Conservation (phyloP, 768 basidiomycete genomes). For the Coprinellus aureogranulatus region DNA sequence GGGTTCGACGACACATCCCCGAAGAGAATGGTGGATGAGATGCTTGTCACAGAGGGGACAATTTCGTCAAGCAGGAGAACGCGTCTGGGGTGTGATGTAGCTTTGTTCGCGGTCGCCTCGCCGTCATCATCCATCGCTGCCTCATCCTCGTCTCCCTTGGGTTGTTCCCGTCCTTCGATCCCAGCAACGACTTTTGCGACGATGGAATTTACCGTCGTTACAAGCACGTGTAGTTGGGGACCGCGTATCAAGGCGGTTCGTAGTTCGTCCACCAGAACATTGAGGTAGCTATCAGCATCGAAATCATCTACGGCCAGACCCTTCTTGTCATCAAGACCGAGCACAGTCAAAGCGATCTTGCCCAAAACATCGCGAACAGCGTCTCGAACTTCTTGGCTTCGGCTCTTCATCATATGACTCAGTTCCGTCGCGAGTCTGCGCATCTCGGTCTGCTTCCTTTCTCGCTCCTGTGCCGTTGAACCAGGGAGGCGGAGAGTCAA, state of each 20-base stretch:
- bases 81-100: no score
- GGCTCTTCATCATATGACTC: slow-evolving; percentile 88
- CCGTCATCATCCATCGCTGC: background rate
- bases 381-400: slow-evolving; percentile 89
- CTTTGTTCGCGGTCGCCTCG: background rate
- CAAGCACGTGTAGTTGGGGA: slow-evolving; percentile 91
- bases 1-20: slow-evolving; percentile 6
- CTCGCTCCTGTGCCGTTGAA: slow-evolving; percentile 50
- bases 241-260: slow-evolving; percentile 84
- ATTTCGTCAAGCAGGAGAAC: slow-evolving; percentile 6
- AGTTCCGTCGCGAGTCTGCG: slow-evolving; percentile 69
- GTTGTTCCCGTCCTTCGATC: background rate
- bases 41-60: slow-evolving; percentile 3
- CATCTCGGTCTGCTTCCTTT: slow-evolving; percentile 10
- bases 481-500: slow-evolving; percentile 80
- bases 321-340: background rate
- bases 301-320: background rate
- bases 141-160: background rate
- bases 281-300: slow-evolving; percentile 47
- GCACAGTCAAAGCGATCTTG: slow-evolving; percentile 8
- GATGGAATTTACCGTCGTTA: slow-evolving; percentile 78
- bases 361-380: slow-evolving; percentile 60
- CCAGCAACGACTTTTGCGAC: slow-evolving; percentile 75
- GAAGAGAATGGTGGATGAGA: slow-evolving; percentile 8
- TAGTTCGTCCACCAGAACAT: slow-evolving; percentile 73